Percentiles rank a stretch among this genome's conserved stretches.
phyloP scores from a whole-genome alignment of 106 monocot genomes.

The Dendrobium chrysotoxum region DNA sequence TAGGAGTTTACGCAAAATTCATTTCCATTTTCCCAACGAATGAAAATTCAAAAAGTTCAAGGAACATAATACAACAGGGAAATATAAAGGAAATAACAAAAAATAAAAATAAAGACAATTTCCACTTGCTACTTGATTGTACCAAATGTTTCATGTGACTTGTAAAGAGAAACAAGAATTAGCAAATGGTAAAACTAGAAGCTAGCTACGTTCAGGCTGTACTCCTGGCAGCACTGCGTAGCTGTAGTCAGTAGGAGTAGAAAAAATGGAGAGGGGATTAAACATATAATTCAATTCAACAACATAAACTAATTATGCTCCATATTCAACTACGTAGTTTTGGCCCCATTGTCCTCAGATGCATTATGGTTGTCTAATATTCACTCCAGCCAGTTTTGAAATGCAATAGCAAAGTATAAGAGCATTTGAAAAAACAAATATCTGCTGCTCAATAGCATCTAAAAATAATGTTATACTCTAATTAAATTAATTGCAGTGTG shows the following conservation, averaged over 20 bases:
- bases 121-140: not conserved
- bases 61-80: not conserved
- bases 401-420: not conserved
- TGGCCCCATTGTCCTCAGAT: not conserved
- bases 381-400: not conserved
- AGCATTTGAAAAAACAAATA: not conserved
- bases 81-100: not conserved
- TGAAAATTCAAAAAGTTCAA: not conserved
- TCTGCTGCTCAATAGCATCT: not conserved
- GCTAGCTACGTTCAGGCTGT: not conserved
- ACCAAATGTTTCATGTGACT: not conserved
- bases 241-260: too few species aligned
- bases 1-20: not conserved
- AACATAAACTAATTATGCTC: not conserved
- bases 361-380: not conserved
- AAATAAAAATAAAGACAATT: not conserved
- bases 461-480: too few species aligned
- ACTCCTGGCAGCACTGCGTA: too few species aligned
- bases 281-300: not conserved
- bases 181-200: not conserved
- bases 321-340: too few species aligned
- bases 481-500: not conserved
- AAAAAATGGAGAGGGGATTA: not conserved
- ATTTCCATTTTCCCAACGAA: not conserved
- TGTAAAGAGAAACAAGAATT: not conserved